Evolutionary conservation across 2,329 filamentous ascomycete species (phyloP).

Genomic region (Ophiostoma tasmaniense): DNA sequence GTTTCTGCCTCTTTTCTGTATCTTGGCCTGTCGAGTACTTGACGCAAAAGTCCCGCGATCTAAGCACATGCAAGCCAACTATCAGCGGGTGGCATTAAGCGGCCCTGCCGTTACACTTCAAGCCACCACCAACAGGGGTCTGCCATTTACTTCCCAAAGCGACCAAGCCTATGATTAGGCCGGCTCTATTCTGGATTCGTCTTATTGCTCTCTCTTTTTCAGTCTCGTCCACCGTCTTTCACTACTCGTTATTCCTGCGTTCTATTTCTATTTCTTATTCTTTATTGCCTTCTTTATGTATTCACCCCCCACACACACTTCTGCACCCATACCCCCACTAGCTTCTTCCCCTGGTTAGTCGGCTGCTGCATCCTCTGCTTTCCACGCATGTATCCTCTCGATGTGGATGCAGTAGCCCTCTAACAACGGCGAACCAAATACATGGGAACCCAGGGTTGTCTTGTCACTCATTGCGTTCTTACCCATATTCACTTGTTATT

Average conservation of each 20-base stretch:
- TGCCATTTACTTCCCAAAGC: neutral
- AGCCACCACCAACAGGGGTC: neutral
- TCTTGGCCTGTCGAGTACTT: neutral
- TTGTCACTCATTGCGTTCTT: neutral
- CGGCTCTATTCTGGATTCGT: neutral
- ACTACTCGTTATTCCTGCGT: neutral
- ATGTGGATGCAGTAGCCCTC: slow-evolving; percentile 1
- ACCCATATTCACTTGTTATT: neutral
- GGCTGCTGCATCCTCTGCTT: neutral
- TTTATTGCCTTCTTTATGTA: neutral
- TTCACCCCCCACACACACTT: slow-evolving; percentile 12
- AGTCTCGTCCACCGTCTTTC: too few species aligned
- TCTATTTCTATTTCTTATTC: neutral
- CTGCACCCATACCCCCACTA: slow-evolving; percentile 7
- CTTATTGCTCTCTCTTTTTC: neutral
- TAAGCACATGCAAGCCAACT: neutral
- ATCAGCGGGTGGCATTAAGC: neutral
- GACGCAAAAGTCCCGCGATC: neutral
- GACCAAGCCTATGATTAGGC: slow-evolving; percentile 2
- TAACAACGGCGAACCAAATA: neutral
- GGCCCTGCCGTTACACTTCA: slow-evolving; percentile 3
- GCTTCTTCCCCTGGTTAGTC: slow-evolving; percentile 1
- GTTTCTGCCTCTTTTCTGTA: neutral
- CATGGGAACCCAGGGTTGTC: slow-evolving; percentile 1
- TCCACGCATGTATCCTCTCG: slow-evolving; percentile 1